Conservation (phyloP, 495 filamentous ascomycete species). For the Oidiodendron maius region DNA sequence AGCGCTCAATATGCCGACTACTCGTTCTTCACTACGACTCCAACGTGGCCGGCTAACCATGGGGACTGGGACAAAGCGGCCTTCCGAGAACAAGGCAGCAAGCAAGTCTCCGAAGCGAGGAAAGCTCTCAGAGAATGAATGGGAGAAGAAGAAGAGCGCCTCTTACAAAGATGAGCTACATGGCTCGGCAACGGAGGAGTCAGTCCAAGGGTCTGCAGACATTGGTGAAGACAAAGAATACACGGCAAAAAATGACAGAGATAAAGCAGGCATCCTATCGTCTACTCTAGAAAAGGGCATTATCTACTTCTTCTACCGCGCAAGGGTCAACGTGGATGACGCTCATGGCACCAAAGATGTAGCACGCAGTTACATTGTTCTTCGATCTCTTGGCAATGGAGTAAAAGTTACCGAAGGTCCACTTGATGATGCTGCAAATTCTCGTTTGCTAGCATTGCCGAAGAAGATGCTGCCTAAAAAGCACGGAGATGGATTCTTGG, state of each 20-base stretch:
- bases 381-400: conserved; percentile 68
- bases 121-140: background rate
- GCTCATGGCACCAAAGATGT: conserved; percentile 67
- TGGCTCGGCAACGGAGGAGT: background rate
- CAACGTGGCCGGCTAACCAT: background rate
- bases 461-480: conserved; percentile 82
- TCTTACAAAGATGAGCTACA: background rate
- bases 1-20: background rate
- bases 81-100: background rate
- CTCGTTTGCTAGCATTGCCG: conserved; percentile 70
- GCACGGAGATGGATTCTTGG: conserved; percentile 67
- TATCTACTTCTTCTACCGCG: conserved; percentile 90
- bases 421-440: conserved; percentile 58
- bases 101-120: background rate
- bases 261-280: conserved; percentile 55
- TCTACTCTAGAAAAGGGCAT: conserved; percentile 85
- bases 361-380: conserved; percentile 73
- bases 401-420: conserved; percentile 59
- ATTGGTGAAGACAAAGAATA: conserved; percentile 12
- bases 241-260: conserved; percentile 24
- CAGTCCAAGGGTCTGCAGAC: conserved; percentile 12
- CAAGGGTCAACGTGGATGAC: conserved; percentile 66
- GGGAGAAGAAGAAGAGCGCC: conserved; percentile 4
- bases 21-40: background rate
- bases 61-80: conserved; percentile 1